Evolutionary conservation across 495 filamentous ascomycete species (phyloP), one percentile per base, ranked within the genome.

Genomic region (Daldinia grandis): DNA sequence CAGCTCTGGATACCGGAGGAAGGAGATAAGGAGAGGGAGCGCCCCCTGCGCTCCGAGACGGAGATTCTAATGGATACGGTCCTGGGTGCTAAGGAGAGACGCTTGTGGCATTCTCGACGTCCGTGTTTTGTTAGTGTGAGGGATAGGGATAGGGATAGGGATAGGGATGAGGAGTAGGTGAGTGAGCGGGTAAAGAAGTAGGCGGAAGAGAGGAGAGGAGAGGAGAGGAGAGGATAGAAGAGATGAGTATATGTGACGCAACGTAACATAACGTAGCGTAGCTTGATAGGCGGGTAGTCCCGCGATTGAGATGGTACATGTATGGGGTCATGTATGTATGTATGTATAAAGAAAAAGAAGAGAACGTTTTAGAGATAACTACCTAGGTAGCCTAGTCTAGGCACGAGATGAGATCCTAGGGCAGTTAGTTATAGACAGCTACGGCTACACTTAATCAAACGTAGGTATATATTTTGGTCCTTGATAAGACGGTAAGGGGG

Each of bases 41-140:
- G n/a, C n/a, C 37, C 37, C 1, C 15, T 6, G 37, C 38, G 38
- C 38, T 69, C 74, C 68, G 71, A 75, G 60, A 76, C 69, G 55
- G 73, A 77, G 67, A 73, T 70, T 51, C 83, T 80, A 77, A 82
- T 78, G 83, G 88, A 85, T 66, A 79, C 80, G 1, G 77, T 85
- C 44, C 68, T 88, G 55, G 88, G 88, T 3, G 83, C 84, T 19
- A 86, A 83, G 76, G 86, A 89, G 80, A 83, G 92, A 66, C 85
- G 89, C 69, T 86, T 92, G 54, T 95, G 92, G 92, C 86, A 90
- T 81, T 87, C 87, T 5, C 84, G 88, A 74, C 85, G 90, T 73
- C 80, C 84, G 27, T 93, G 89, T 77, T 71, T 87, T 47, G 78
- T 95, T 68, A 76, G 86, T 68, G 91, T 91, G 28, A 64, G 76